Evolutionary conservation across 2,329 filamentous ascomycete genomes (phyloP).

Genomic region (Ustilaginoidea virens): DNA sequence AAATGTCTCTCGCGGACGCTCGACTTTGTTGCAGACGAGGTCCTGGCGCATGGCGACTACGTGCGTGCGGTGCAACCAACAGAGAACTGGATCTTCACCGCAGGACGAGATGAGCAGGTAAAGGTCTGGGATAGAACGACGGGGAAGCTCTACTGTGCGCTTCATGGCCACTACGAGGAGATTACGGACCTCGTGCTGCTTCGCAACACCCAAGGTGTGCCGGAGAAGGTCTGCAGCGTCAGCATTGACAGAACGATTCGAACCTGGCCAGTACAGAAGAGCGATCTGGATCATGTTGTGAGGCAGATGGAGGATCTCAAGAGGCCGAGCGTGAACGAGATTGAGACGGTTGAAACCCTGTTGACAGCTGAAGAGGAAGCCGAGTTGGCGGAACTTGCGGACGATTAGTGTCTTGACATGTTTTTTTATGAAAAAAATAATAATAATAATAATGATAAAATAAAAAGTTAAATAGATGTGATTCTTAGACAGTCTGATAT

Average conservation of each 20-base stretch:
- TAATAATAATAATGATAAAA: no score
- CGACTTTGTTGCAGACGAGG: slow-evolving; percentile 56
- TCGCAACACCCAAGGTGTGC: slow-evolving; percentile 17
- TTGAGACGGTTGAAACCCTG: slow-evolving; percentile 28
- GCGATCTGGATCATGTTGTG: slow-evolving; percentile 32
- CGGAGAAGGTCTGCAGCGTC: slow-evolving; percentile 54
- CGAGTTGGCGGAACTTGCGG: slow-evolving; percentile 84
- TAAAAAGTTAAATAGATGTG: no score
- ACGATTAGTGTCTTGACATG: slow-evolving; percentile 27
- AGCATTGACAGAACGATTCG: slow-evolving; percentile 83
- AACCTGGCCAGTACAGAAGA: slow-evolving; percentile 61
- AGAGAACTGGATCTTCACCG: slow-evolving; percentile 69
- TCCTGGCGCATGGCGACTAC: slow-evolving; percentile 71
- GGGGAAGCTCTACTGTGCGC: slow-evolving; percentile 57
- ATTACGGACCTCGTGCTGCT: slow-evolving; percentile 66
- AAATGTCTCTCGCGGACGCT: slow-evolving; percentile 61
- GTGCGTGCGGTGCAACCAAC: slow-evolving; percentile 68
- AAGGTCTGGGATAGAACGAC: slow-evolving; percentile 72
- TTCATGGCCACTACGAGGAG: slow-evolving; percentile 83
- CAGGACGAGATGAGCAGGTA: slow-evolving; percentile 80
- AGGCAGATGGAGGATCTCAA: slow-evolving; percentile 27
- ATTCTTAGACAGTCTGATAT: no score
- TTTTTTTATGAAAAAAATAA: not conserved
- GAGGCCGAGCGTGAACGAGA: slow-evolving; percentile 32
- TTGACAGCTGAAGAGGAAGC: slow-evolving; percentile 85